Evolutionary conservation across 352 stramenopile species (phyloP).

Genomic region (Pythium folliculosum): DNA sequence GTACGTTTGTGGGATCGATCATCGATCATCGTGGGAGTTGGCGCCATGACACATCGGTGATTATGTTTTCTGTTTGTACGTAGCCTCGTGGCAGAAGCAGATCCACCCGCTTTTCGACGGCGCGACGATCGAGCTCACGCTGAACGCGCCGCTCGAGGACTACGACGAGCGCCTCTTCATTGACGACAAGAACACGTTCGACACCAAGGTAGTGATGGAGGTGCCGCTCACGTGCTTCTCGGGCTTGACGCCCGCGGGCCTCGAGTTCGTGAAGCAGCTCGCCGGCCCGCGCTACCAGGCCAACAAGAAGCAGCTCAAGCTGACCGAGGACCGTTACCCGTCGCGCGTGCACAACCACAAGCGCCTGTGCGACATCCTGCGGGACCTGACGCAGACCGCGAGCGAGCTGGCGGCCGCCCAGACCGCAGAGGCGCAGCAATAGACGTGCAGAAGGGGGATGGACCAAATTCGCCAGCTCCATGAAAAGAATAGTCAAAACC

Average conservation of each 20-base stretch:
- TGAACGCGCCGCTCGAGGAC: slow-evolving; percentile 81
- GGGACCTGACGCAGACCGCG: slow-evolving; percentile 71
- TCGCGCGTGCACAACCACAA: slow-evolving; percentile 86
- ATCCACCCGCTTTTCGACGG: slow-evolving; percentile 81
- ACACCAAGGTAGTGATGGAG: slow-evolving; percentile 83
- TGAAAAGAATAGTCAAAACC: too few relatives aligned
- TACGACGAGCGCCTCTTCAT: slow-evolving; percentile 83
- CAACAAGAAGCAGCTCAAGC: slow-evolving; percentile 80
- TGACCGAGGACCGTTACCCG: slow-evolving; percentile 77
- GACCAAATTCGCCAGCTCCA: too few relatives aligned
- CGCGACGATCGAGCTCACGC: slow-evolving; percentile 59
- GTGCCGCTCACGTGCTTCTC: slow-evolving; percentile 69
- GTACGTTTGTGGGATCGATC: slow-evolving; percentile 25
- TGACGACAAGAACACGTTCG: slow-evolving; percentile 77
- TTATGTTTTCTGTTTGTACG: background rate
- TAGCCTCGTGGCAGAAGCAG: slow-evolving; percentile 77
- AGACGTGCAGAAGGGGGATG: background rate
- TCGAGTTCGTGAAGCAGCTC: slow-evolving; percentile 69
- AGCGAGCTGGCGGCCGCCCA: slow-evolving; percentile 53
- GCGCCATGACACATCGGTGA: background rate
- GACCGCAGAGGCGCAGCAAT: slow-evolving; percentile 14
- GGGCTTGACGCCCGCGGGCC: slow-evolving; percentile 47
- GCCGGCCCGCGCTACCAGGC: slow-evolving; percentile 72
- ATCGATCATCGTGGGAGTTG: background rate
- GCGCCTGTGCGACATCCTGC: slow-evolving; percentile 81